A percentile compares a stretch with the other conserved stretches of the same genome.
Evolutionary conservation across 805 yeast genomes (phyloP).

Genomic region (Yamadazyma sp.): DNA sequence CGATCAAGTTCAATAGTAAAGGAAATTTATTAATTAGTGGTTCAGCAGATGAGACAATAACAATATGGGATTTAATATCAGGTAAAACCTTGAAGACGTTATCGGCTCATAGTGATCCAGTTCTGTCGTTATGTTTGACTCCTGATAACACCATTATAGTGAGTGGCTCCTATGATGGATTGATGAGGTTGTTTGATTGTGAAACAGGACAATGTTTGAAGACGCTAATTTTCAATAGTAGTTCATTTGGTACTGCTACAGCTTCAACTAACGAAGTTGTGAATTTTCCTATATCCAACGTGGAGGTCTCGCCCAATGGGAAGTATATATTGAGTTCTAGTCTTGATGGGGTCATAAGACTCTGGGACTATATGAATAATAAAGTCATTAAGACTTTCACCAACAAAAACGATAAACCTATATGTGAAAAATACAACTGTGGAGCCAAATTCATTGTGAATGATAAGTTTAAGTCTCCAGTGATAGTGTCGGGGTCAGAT

Average conservation of each 20-base stretch:
- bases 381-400: slow-evolving; percentile 71
- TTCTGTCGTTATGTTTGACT: slow-evolving; percentile 69
- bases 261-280: slow-evolving; percentile 50
- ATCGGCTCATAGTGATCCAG: slow-evolving; percentile 92
- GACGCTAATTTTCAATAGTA: slow-evolving; percentile 74
- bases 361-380: slow-evolving; percentile 87
- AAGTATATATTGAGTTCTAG: slow-evolving; percentile 74
- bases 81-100: slow-evolving; percentile 74
- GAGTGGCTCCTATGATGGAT: slow-evolving; percentile 88
- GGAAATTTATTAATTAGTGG: slow-evolving; percentile 82
- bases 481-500: slow-evolving; percentile 63
- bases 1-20: slow-evolving; percentile 64
- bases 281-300: slow-evolving; percentile 70
- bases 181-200: slow-evolving; percentile 84
- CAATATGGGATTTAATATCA: slow-evolving; percentile 80
- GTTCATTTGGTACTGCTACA: slow-evolving; percentile 57
- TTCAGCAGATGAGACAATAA: slow-evolving; percentile 84
- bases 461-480: slow-evolving; percentile 25
- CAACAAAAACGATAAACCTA: slow-evolving; percentile 26
- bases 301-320: slow-evolving; percentile 76
- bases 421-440: slow-evolving; percentile 54
- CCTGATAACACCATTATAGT: slow-evolving; percentile 79
- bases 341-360: slow-evolving; percentile 70
- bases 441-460: slow-evolving; percentile 48
- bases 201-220: slow-evolving; percentile 88